Base-by-base conservation (phyloP, 2,329 filamentous ascomycete genomes). In the Exophiala spinifera region DNA sequence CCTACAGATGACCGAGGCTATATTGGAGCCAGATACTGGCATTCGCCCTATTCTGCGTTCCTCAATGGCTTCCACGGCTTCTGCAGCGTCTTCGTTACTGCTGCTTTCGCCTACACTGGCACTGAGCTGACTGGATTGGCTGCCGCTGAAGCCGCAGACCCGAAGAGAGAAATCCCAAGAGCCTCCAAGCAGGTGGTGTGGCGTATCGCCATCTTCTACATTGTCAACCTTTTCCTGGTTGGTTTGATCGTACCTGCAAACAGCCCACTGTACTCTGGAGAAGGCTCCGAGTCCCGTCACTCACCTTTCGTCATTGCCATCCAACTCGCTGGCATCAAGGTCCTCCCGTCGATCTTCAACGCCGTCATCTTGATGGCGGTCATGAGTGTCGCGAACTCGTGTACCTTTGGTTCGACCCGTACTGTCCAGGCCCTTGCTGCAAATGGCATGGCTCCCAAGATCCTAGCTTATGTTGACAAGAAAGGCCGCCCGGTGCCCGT, bases 261-360 rank as follows among this genome's bases (percentile, higher is more conserved):
- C 49, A 61, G 58, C 48, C 34, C 34, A 68, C 67, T 44, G 63
- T 91, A 87, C 68, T 57, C 56, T 34, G 74, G 81, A 63, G 82
- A 95, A 59, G 76, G 76, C n/a, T 81, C 80, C 49, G 82, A 89
- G 67, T 82, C 86, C 39, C 82, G 83, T 20, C 87, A 90, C 1
- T 95, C 90, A 3, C 92, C 92, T 2, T 96, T 96, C 69, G 91
- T 96, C 64, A 95, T 96, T 65, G 89, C 91, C 60, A 95, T 96
- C 64, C 78, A 87, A 62, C 87, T 90, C 59, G 89, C 91, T 1
- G 87, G 89, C 10, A 95, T 96, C 64, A 75, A 82, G 42, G 85
- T 86, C 2, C 80, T 96, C 3, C 89, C 90, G 3, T 91, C 88
- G 0, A 81, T 96, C 48, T 94, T 96, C 87, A 96, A 97, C 70